phyloP scores from a whole-genome alignment of 257 asterid species.

The Apocynum venetum region DNA sequence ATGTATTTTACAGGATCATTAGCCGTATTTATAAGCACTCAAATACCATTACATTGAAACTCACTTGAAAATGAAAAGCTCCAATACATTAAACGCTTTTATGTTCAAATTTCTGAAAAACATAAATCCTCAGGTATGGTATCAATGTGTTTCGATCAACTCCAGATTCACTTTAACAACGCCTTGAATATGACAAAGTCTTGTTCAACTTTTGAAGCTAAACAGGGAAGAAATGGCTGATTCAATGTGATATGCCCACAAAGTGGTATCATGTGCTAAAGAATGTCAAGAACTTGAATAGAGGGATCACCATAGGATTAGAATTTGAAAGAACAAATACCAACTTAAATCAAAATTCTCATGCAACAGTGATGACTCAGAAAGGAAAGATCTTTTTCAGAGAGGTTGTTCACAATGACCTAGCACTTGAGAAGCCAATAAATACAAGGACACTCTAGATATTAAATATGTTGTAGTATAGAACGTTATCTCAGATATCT shows the following conservation, averaged over 20 bases:
- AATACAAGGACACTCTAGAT: neutral
- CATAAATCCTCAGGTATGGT: neutral
- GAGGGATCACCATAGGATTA: too few relatives aligned
- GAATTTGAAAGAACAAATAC: too few relatives aligned
- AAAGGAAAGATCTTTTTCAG: too few relatives aligned
- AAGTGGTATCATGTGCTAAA: neutral
- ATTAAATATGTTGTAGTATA: too few relatives aligned
- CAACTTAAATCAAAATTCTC: too few relatives aligned
- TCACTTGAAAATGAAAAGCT: neutral
- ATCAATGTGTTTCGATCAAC: neutral
- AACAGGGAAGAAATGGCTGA: neutral
- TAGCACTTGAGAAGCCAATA: neutral
- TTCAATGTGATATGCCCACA: neutral
- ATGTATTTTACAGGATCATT: neutral
- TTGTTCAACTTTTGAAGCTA: neutral
- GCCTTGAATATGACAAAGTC: neutral
- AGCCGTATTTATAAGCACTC: neutral
- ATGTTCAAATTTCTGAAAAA: neutral
- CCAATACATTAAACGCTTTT: neutral
- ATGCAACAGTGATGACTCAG: too few relatives aligned
- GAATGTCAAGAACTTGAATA: neutral
- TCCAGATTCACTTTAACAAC: neutral
- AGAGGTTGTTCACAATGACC: too few relatives aligned
- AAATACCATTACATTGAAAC: neutral
- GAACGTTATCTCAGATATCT: neutral